phyloP scores from a whole-genome alignment of 2,329 filamentous ascomycete genomes.

The Fusarium ramigenum region DNA sequence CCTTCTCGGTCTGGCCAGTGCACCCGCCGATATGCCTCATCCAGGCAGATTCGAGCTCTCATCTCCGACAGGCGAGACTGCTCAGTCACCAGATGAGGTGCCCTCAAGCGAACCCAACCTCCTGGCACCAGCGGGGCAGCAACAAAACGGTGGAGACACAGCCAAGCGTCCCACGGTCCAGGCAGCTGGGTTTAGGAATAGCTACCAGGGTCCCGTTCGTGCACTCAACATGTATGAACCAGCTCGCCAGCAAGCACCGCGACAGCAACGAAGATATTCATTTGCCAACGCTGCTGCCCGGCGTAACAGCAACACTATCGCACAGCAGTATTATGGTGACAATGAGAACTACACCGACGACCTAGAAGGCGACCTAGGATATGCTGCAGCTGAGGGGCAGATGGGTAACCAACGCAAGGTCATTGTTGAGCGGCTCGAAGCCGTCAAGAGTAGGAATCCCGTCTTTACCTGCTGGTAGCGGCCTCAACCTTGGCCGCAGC shows the following conservation, averaged over 20 bases:
- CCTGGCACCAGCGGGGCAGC: constrained; percentile 22
- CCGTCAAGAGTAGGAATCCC: constrained; percentile 93
- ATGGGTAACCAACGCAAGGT: constrained; percentile 92
- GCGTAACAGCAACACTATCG: constrained; percentile 60
- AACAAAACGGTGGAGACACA: constrained; percentile 27
- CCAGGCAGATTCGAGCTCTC: constrained; percentile 78
- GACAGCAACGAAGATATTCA: constrained; percentile 63
- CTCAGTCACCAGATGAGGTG: constrained; percentile 51
- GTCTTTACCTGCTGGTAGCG: constrained; percentile 95
- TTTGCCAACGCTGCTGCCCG: constrained; percentile 60
- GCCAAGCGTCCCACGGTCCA: constrained; percentile 36
- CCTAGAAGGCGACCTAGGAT: constrained; percentile 91
- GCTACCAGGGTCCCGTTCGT: constrained; percentile 55
- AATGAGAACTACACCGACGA: constrained; percentile 76
- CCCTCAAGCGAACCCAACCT: constrained; percentile 35
- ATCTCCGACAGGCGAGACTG: constrained; percentile 54
- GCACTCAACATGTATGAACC: constrained; percentile 57
- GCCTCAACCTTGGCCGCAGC: background rate
- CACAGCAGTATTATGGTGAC: constrained; percentile 61
- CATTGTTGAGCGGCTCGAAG: constrained; percentile 94
- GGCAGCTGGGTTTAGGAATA: constrained; percentile 41
- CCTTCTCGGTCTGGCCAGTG: constrained; percentile 72
- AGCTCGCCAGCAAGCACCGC: constrained; percentile 49
- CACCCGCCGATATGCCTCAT: constrained; percentile 74
- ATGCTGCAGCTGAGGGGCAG: constrained; percentile 92